phyloP scores from a whole-genome alignment of 805 yeast species.

The Candida tallmaniae region DNA sequence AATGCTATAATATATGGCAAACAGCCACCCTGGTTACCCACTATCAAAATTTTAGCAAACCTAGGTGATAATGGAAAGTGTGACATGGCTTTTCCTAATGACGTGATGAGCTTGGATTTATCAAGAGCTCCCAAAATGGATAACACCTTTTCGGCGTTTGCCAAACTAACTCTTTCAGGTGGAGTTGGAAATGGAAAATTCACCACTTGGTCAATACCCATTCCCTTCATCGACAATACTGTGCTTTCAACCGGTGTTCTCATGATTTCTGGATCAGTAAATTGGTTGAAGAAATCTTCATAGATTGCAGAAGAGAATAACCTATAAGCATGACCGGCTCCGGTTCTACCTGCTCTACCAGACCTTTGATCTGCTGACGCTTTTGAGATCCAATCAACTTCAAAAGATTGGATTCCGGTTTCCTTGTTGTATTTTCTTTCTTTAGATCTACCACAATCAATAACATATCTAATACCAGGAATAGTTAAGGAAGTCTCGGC shows the following conservation, averaged over 20 bases:
- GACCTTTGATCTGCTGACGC: slow-evolving; percentile 95
- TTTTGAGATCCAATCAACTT: slow-evolving; percentile 86
- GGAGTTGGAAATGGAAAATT: slow-evolving; percentile 98
- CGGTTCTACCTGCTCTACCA: slow-evolving; percentile 98
- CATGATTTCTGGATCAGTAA: slow-evolving; percentile 83
- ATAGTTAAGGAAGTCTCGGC: slow-evolving; percentile 97
- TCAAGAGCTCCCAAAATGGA: slow-evolving; percentile 76
- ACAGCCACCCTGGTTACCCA: slow-evolving; percentile 84
- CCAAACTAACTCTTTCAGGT: slow-evolving; percentile 60
- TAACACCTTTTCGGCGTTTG: slow-evolving; percentile 63
- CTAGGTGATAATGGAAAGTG: slow-evolving; percentile 91
- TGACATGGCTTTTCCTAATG: slow-evolving; percentile 81
- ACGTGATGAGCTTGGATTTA: slow-evolving; percentile 54
- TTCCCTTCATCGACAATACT: slow-evolving; percentile 91
- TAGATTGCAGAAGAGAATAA: slow-evolving; percentile 89
- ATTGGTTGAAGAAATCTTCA: slow-evolving; percentile 79
- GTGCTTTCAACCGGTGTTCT: slow-evolving; percentile 96
- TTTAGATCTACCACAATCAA: slow-evolving; percentile 92
- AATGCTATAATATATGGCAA: slow-evolving; percentile 85
- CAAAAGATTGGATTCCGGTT: slow-evolving; percentile 90
- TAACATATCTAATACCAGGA: slow-evolving; percentile 91
- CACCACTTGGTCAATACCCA: slow-evolving; percentile 87
- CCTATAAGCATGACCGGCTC: slow-evolving; percentile 96
- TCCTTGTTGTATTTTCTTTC: slow-evolving; percentile 78
- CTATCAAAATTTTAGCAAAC: slow-evolving; percentile 81